Percentiles rank a stretch among this genome's conserved stretches.
Evolutionary conservation across 306 rosid species (phyloP).

Genomic region (Cucurbita ficifolia): DNA sequence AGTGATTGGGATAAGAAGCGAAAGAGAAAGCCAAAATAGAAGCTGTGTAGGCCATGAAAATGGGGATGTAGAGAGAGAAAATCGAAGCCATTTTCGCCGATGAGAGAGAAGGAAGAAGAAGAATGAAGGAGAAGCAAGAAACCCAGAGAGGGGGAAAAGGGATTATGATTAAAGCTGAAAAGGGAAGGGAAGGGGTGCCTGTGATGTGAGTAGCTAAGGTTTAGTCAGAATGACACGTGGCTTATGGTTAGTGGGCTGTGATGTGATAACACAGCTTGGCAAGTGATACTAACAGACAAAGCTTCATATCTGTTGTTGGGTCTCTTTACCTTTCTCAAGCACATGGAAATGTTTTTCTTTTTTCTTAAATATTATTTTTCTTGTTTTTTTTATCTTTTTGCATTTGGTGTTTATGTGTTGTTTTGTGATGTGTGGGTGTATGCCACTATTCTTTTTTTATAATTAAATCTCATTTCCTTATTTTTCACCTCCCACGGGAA

Average conservation of each 20-base stretch:
- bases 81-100: background rate
- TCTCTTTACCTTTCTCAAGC: background rate
- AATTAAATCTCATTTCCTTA: no score
- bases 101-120: background rate
- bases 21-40: background rate
- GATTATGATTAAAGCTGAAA: background rate
- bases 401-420: background rate
- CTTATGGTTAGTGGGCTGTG: background rate
- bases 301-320: background rate
- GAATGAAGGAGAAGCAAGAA: background rate
- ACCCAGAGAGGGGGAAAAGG: background rate
- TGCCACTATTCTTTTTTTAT: background rate
- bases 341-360: background rate
- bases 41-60: constrained; percentile 8
- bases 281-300: background rate
- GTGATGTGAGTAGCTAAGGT: background rate
- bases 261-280: background rate
- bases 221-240: background rate
- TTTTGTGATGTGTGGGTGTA: background rate
- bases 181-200: background rate
- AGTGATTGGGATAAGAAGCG: constrained; percentile 1
- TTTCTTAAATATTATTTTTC: no score
- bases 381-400: background rate
- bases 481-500: no score
- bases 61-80: background rate